A percentile compares a stretch with the other conserved stretches of the same genome.
Conservation (phyloP, 2,329 filamentous ascomycete genomes). For the Arthroderma sp. region DNA sequence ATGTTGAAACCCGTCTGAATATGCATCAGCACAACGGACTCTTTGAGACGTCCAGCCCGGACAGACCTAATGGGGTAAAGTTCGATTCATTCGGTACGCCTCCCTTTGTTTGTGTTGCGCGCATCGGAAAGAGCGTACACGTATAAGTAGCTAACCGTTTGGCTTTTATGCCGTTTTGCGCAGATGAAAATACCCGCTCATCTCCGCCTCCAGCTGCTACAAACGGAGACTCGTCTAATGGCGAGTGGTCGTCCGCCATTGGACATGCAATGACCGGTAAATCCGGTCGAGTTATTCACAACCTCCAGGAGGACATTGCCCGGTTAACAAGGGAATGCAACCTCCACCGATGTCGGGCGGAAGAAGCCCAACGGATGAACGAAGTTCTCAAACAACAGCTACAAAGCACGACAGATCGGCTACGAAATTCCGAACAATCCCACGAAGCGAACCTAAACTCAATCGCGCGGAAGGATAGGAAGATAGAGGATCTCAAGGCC, state of each 20-base stretch:
- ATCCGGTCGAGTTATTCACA: conserved; percentile 38
- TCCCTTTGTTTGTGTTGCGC: background rate
- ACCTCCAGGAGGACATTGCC: conserved; percentile 38
- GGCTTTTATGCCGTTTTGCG: background rate
- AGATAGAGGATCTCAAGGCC: conserved; percentile 32
- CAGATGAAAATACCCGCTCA: conserved; percentile 3
- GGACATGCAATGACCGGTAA: conserved; percentile 38
- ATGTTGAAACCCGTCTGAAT: conserved; percentile 30
- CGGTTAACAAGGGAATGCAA: conserved; percentile 35
- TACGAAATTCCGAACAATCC: conserved; percentile 32
- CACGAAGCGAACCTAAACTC: conserved; percentile 35
- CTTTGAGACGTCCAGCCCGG: conserved; percentile 19
- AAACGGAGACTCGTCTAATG: conserved; percentile 17
- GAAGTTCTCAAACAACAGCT: conserved; percentile 33
- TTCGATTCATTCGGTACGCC: background rate
- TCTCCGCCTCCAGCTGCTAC: conserved; percentile 17
- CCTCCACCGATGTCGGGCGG: conserved; percentile 31
- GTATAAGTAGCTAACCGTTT: background rate
- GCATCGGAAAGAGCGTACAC: background rate
- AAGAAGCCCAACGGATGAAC: conserved; percentile 35
- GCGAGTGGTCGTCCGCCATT: conserved; percentile 38
- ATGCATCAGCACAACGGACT: conserved; percentile 31
- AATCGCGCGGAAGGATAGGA: conserved; percentile 35
- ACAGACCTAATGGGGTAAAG: conserved; percentile 14
- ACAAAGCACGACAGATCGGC: conserved; percentile 32